Conservation (phyloP, 345 rosid species). For the Boechera retrofracta region DNA sequence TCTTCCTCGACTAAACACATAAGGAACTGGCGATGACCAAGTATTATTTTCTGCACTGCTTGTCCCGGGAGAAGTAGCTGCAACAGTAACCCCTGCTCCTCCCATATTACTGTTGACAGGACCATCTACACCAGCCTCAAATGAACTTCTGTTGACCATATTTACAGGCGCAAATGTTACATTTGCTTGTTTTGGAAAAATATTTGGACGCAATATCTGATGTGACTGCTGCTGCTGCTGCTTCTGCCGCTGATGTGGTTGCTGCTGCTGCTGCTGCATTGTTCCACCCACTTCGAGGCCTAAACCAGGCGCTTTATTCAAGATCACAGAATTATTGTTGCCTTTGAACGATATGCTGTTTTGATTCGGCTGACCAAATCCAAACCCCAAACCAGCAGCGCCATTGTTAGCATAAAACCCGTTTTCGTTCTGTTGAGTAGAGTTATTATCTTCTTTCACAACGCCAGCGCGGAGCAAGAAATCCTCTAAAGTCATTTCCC, state of each 20-base stretch:
- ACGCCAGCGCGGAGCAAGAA: constrained; percentile 83
- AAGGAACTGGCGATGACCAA: constrained; percentile 82
- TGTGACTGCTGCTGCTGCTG: constrained; percentile 50
- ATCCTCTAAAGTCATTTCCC: constrained; percentile 91
- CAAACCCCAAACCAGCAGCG: constrained; percentile 55
- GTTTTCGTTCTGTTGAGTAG: constrained; percentile 47
- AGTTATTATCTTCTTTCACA: constrained; percentile 61
- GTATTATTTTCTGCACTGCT: constrained; percentile 75
- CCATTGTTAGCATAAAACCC: constrained; percentile 49
- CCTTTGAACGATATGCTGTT: constrained; percentile 39
- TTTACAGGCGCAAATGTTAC: constrained; percentile 48
- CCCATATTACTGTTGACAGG: constrained; percentile 51
- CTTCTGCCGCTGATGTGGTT: constrained; percentile 33
- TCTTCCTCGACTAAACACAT: constrained; percentile 74
- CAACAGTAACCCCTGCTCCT: constrained; percentile 53
- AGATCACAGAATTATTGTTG: constrained; percentile 45
- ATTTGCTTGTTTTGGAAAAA: constrained; percentile 69
- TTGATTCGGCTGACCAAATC: constrained; percentile 61
- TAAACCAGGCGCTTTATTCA: constrained; percentile 55
- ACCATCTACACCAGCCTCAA: constrained; percentile 55
- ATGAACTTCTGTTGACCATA: constrained; percentile 44
- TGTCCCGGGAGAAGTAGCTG: constrained; percentile 68
- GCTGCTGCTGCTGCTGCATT: constrained; percentile 49
- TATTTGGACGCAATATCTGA: constrained; percentile 52
- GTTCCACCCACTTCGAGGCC: constrained; percentile 47